Conservation (phyloP, 225 moss, liverwort and hornwort genomes). For the Bryoerythrophyllum caledonicum region DNA sequence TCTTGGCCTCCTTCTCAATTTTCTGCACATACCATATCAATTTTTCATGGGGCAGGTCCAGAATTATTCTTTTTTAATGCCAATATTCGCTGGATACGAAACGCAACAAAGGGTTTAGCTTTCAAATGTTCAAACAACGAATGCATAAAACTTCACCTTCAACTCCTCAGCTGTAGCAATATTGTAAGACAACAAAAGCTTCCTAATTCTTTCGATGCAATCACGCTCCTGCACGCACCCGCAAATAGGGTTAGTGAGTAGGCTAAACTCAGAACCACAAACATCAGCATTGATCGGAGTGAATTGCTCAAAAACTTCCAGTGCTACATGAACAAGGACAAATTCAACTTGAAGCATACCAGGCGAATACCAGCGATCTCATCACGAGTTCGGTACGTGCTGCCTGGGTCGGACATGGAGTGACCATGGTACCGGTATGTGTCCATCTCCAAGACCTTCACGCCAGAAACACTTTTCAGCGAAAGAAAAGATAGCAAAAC, state of each 20-base stretch:
- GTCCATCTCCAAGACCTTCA: constrained; percentile 90
- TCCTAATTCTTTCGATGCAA: constrained; percentile 95
- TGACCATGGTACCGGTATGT: constrained; percentile 96
- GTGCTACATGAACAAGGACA: neutral
- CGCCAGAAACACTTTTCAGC: constrained; percentile 18
- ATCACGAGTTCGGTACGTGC: constrained; percentile 94
- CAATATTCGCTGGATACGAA: neutral
- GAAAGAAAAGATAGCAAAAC: neutral
- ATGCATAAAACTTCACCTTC: constrained; percentile 37
- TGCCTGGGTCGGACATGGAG: constrained; percentile 98
- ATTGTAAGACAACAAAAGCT: constrained; percentile 71
- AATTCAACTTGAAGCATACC: constrained; percentile 18
- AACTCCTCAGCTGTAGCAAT: constrained; percentile 79
- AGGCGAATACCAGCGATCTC: constrained; percentile 92
- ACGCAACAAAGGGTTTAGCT: neutral
- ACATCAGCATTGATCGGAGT: neutral
- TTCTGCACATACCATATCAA: constrained; percentile 40
- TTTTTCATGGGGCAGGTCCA: constrained; percentile 1
- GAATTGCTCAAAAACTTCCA: neutral
- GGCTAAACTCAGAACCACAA: neutral
- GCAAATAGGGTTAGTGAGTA: neutral
- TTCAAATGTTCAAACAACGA: neutral
- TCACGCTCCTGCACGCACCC: constrained; percentile 72
- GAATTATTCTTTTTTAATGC: no score
- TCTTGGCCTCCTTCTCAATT: constrained; percentile 92